phyloP scores from a whole-genome alignment of 257 asterid genomes.

The Nicotiana benthamiana region DNA sequence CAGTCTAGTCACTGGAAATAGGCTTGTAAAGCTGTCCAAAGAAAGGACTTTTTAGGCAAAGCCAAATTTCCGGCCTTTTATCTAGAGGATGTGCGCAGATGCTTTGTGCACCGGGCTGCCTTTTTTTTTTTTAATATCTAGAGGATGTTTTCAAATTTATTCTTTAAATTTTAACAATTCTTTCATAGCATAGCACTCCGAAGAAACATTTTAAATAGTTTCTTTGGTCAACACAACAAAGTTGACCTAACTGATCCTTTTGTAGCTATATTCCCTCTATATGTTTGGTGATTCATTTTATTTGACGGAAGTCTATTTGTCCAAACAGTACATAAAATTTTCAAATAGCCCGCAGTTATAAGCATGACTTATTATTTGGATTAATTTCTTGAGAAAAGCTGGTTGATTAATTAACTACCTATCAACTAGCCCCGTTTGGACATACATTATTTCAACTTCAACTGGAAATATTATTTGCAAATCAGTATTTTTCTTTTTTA shows the following conservation, averaged over 20 bases:
- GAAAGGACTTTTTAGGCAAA: background rate
- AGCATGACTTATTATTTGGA: background rate
- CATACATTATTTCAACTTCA: background rate
- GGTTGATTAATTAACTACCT: background rate
- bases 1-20: background rate
- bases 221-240: background rate
- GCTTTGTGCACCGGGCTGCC: no score
- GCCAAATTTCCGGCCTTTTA: background rate
- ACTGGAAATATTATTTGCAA: background rate
- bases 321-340: background rate
- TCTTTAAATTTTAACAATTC: background rate
- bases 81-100: background rate
- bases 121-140: background rate
- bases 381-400: background rate
- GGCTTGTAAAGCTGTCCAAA: background rate
- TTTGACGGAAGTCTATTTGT: background rate
- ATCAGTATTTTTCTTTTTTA: background rate
- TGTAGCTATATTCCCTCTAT: background rate
- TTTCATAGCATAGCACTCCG: background rate
- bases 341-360: background rate
- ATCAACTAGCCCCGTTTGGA: background rate
- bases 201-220: background rate
- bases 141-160: background rate
- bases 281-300: background rate
- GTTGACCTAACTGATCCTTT: background rate